phyloP scores from a whole-genome alignment of 1,139 yeast genomes.

The Saccharomyces hybrid region DNA sequence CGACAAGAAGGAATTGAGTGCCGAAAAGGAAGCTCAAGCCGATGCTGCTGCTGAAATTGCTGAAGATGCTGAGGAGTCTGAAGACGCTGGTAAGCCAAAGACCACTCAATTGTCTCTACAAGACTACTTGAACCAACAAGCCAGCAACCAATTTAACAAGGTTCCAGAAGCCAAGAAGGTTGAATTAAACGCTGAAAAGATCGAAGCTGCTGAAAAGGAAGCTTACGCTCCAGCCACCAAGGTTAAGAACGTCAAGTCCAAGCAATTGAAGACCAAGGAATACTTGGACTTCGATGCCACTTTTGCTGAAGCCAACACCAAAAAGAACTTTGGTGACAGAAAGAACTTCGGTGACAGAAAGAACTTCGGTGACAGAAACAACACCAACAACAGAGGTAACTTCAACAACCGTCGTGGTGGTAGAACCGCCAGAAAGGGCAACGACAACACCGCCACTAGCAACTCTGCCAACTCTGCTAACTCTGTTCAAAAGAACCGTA shows the following conservation, averaged over 20 bases:
- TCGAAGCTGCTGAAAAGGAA: slow-evolving; percentile 44
- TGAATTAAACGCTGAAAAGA: slow-evolving; percentile 46
- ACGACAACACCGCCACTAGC: slow-evolving; percentile 10
- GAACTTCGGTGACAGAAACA: slow-evolving; percentile 22
- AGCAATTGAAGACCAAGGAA: slow-evolving; percentile 63
- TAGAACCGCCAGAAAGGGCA: slow-evolving; percentile 18
- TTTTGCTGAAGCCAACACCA: slow-evolving; percentile 45
- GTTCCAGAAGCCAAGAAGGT: slow-evolving; percentile 42
- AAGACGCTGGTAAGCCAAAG: slow-evolving; percentile 45
- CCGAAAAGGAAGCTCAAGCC: slow-evolving; percentile 5
- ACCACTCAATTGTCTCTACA: slow-evolving; percentile 42
- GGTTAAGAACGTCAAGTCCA: slow-evolving; percentile 53
- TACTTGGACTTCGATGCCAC: slow-evolving; percentile 59
- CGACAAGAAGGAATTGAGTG: slow-evolving; percentile 47
- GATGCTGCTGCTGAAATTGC: slow-evolving; percentile 34
- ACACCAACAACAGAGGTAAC: not conserved
- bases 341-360: slow-evolving; percentile 25
- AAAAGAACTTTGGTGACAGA: slow-evolving; percentile 22
- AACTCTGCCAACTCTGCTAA: slow-evolving; percentile 24
- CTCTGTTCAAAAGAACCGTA: slow-evolving; percentile 25
- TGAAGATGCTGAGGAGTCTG: slow-evolving; percentile 42
- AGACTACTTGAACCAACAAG: slow-evolving; percentile 54
- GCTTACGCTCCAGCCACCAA: slow-evolving; percentile 48
- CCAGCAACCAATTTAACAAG: slow-evolving; percentile 37
- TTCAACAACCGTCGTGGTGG: slow-evolving; percentile 12